Percentiles rank a stretch among this genome's conserved stretches.
Evolutionary conservation across 1,284 basidiomycete genomes (phyloP).

Genomic region (Pseudozyma sp.): DNA sequence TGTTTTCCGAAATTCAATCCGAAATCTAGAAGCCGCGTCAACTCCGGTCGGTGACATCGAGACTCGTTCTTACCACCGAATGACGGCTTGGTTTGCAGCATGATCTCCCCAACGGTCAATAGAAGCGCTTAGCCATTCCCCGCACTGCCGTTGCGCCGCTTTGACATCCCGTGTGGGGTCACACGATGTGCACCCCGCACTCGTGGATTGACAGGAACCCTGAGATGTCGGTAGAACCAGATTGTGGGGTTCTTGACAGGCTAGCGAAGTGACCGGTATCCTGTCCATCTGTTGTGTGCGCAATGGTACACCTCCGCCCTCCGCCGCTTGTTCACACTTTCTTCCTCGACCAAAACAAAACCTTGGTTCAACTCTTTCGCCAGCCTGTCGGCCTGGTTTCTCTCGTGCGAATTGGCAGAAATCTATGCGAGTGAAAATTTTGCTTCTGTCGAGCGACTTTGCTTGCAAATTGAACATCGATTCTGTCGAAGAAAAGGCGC

Average conservation of each 20-base stretch:
- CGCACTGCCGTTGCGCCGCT: background rate
- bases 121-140: constrained; percentile 4
- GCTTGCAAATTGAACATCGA: background rate
- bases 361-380: background rate
- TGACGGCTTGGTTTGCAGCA: background rate
- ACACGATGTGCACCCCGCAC: constrained; percentile 22
- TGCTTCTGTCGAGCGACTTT: background rate
- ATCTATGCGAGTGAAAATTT: background rate
- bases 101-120: constrained; percentile 4
- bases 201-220: constrained; percentile 12
- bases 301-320: background rate
- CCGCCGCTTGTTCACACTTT: background rate
- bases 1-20: background rate
- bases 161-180: constrained; percentile 6
- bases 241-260: constrained; percentile 29
- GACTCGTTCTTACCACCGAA: constrained; percentile 8
- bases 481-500: background rate
- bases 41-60: constrained; percentile 21
- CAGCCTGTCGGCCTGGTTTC: background rate
- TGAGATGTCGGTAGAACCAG: constrained; percentile 9
- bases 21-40: constrained; percentile 6
- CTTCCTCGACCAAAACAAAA: background rate
- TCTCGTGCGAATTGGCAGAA: background rate
- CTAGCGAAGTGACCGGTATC: constrained; percentile 15
- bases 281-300: background rate